A percentile compares a stretch with the other conserved stretches of the same genome.
phyloP scores from a whole-genome alignment of 768 basidiomycete species.

The Rhodosporidiobolus odoratus region DNA sequence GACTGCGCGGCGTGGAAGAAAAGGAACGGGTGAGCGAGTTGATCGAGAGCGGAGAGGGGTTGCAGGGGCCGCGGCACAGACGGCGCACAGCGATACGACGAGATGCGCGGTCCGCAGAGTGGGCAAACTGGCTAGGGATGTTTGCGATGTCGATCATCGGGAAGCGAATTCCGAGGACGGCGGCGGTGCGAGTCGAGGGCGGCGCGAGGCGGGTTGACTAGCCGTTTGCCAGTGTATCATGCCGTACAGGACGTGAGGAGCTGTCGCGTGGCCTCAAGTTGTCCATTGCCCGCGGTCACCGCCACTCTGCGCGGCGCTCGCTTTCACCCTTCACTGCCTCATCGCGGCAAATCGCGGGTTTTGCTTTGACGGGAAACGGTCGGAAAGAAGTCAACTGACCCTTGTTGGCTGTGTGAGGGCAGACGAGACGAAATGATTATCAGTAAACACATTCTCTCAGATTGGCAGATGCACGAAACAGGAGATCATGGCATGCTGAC shows the following conservation, averaged over 20 bases:
- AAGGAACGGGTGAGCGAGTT: neutral
- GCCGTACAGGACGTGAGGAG: too few relatives aligned
- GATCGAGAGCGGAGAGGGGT: neutral
- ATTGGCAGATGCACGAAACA: slow-evolving; percentile 38
- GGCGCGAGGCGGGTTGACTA: too few relatives aligned
- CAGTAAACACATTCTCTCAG: slow-evolving; percentile 42
- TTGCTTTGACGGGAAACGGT: neutral
- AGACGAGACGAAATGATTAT: neutral
- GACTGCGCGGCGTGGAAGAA: slow-evolving; percentile 58
- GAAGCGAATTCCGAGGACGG: too few relatives aligned
- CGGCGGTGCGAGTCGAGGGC: too few relatives aligned
- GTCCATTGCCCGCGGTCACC: too few relatives aligned
- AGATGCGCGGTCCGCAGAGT: too few relatives aligned
- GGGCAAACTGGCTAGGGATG: too few relatives aligned
- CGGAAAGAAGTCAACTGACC: slow-evolving; percentile 15
- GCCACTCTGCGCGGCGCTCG: neutral
- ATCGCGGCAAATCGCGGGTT: neutral
- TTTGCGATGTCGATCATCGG: too few relatives aligned
- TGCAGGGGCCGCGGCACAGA: too few relatives aligned
- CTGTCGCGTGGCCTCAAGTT: too few relatives aligned
- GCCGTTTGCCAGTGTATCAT: too few relatives aligned
- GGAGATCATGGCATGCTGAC: neutral
- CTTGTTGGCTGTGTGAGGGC: slow-evolving; percentile 36
- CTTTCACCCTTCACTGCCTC: neutral
- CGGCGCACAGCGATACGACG: neutral